Base-by-base conservation (phyloP, 495 filamentous ascomycete genomes). In the Lepidopterella palustris region DNA sequence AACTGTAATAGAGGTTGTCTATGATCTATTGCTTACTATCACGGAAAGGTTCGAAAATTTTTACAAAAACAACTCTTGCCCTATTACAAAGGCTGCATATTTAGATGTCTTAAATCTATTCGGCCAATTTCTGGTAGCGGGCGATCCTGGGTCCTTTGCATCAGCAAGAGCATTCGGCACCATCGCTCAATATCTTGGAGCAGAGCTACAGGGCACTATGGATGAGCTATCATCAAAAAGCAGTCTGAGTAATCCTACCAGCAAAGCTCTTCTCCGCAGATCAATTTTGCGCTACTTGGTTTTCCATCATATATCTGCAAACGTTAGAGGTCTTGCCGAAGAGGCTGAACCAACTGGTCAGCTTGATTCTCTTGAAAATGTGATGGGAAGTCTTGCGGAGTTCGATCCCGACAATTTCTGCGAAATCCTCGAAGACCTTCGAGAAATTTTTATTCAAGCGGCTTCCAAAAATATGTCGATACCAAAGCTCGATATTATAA, bases 11-110 rank as follows among this genome's bases (percentile, higher is more conserved):
- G 35, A 18, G 2, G 10, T 42, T 42, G 18, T 42, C 13, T 11
- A 42, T 3, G 35, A 42, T 42, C 18, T 42, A 42, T 42, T 42
- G n/a, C n/a, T n/a, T n/a, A n/a, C n/a, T n/a, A n/a, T n/a, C n/a
- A n/a, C n/a, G 18, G 35, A 42, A 3, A 42, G 3, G 18, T 50
- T 27, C 20, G n/a, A 50, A 13, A 24, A 50, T 27, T 24, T 50
- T 13, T 50, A 24, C 47, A 4, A 25, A 50, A 25, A 11, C 5
- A 73, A 64, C 39, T 11, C 21, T 21, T 71, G 68, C 42, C 54
- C 70, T n/a, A 58, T 73, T 20, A 73, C 68, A 6, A 68, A 66
- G 32, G 66, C 69, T 2, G 59, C 66, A 13, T 69, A 61, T 45
- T 45, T 76, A 3, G 69, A 73, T 29, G 57, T 71, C 9, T 11